Conservation (phyloP, 1,284 basidiomycete genomes). For the Tylopilus sp. region DNA sequence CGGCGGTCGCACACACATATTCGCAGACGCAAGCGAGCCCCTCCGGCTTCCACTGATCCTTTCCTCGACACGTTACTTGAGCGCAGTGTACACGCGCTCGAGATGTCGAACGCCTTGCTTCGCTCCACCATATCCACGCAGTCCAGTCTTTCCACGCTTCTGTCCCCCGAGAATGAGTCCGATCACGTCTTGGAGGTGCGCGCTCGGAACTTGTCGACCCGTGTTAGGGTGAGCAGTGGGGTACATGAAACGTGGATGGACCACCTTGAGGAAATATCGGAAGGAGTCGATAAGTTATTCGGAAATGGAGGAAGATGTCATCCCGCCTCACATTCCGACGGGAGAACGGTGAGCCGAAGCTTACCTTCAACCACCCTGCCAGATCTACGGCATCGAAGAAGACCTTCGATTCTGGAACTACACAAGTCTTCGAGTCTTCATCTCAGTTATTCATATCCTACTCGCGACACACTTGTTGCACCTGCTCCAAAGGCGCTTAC, state of each 20-base stretch:
- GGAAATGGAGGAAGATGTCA: conserved; percentile 18
- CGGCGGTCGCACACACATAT: conserved; percentile 12
- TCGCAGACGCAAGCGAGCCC: conserved; percentile 25
- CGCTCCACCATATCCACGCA: conserved; percentile 70
- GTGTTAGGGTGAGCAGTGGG: conserved; percentile 43
- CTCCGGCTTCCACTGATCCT: conserved; percentile 31
- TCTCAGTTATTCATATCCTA: conserved; percentile 49
- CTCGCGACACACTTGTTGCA: conserved; percentile 53
- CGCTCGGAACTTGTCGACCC: conserved; percentile 47
- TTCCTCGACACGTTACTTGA: conserved; percentile 73
- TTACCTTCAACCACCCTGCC: conserved; percentile 42
- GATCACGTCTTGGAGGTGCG: conserved; percentile 44
- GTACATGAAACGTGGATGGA: conserved; percentile 58
- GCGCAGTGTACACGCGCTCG: conserved; percentile 75
- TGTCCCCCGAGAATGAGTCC: conserved; percentile 37
- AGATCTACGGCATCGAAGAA: conserved; percentile 36
- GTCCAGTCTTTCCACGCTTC: conserved; percentile 50
- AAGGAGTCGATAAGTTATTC: conserved; percentile 57
- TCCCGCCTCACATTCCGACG: conserved; percentile 14
- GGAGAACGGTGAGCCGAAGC: conserved; percentile 49
- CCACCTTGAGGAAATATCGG: conserved; percentile 61
- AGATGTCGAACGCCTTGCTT: conserved; percentile 74
- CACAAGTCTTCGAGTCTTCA: conserved; percentile 33
- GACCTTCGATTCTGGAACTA: conserved; percentile 49
- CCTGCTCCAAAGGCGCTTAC: conserved; percentile 70